Evolutionary conservation across 257 asterid genomes (phyloP).

Genomic region (Solanum sejunctum): DNA sequence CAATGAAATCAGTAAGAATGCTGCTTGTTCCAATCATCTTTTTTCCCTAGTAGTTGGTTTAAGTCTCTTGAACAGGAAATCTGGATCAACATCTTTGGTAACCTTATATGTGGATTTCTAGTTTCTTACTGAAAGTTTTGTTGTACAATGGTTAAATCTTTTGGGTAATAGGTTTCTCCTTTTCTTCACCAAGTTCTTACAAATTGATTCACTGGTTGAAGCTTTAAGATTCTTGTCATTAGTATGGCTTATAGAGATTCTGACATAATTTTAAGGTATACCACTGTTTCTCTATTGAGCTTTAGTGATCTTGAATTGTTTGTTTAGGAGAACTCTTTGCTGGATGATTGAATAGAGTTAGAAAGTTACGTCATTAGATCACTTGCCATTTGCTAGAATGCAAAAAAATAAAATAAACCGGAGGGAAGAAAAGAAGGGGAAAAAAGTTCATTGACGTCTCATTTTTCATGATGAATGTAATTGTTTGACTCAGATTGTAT

Average conservation of each 20-base stretch:
- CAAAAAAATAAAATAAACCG: background rate
- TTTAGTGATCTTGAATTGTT: background rate
- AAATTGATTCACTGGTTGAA: background rate
- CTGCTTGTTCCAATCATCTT: background rate
- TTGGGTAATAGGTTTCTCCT: background rate
- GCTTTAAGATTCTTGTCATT: background rate
- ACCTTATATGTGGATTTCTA: background rate
- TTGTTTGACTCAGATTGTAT: background rate
- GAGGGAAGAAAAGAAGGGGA: background rate
- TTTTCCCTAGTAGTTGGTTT: slow-evolving; percentile 5
- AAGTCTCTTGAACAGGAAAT: background rate
- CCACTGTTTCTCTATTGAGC: background rate
- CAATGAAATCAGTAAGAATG: slow-evolving; percentile 58
- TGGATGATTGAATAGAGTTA: background rate
- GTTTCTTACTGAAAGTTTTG: background rate
- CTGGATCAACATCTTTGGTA: background rate
- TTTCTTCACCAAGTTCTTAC: background rate
- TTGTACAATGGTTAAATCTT: background rate
- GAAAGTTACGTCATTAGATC: background rate
- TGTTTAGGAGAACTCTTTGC: background rate
- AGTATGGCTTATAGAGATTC: background rate
- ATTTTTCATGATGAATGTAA: background rate
- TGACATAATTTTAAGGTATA: background rate
- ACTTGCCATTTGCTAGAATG: background rate
- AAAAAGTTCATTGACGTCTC: background rate